Evolutionary conservation across 2,329 filamentous ascomycete species (phyloP).

Genomic region (Bipolaris oryzae): DNA sequence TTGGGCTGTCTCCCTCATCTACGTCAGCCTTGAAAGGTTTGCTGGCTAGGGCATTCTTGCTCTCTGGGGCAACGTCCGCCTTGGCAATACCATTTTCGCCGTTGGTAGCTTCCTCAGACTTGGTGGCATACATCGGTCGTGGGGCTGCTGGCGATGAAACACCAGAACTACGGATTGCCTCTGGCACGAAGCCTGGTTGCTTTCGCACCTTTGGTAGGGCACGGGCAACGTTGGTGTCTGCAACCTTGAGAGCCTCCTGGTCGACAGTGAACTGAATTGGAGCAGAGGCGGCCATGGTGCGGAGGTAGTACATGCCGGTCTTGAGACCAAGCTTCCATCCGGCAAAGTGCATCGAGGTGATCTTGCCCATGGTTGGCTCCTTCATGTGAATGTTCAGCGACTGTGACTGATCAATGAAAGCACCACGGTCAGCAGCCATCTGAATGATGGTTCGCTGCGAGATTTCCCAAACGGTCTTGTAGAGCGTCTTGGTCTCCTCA

Average conservation of each 20-base stretch:
- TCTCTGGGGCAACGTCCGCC: conserved; percentile 67
- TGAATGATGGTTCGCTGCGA: conserved; percentile 93
- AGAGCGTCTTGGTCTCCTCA: conserved; percentile 91
- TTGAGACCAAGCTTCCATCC: conserved; percentile 99
- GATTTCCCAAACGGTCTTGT: conserved; percentile 99
- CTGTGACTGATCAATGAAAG: conserved; percentile 98
- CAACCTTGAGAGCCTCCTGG: conserved; percentile 88
- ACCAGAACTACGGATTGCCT: conserved; percentile 17
- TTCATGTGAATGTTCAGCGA: conserved; percentile 99
- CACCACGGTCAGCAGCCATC: conserved; percentile 97
- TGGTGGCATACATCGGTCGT: conserved; percentile 68
- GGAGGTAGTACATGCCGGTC: conserved; percentile 99
- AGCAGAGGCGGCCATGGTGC: conserved; percentile 93
- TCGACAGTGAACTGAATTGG: conserved; percentile 99
- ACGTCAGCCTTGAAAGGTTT: conserved; percentile 77
- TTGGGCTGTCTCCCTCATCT: conserved; percentile 79
- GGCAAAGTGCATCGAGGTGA: conserved; percentile 98
- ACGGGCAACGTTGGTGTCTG: conserved; percentile 77
- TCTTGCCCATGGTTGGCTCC: conserved; percentile 99
- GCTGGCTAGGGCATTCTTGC: conserved; percentile 61
- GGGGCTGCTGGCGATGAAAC: conserved; percentile 61
- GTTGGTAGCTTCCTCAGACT: conserved; percentile 51
- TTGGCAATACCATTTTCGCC: conserved; percentile 69
- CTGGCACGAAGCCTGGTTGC: conserved; percentile 33
- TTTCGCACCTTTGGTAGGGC: conserved; percentile 72